A percentile compares a stretch with the other conserved stretches of the same genome.
Evolutionary conservation across 2,329 filamentous ascomycete species (phyloP).

Genomic region (Fusarium sulawesiense): DNA sequence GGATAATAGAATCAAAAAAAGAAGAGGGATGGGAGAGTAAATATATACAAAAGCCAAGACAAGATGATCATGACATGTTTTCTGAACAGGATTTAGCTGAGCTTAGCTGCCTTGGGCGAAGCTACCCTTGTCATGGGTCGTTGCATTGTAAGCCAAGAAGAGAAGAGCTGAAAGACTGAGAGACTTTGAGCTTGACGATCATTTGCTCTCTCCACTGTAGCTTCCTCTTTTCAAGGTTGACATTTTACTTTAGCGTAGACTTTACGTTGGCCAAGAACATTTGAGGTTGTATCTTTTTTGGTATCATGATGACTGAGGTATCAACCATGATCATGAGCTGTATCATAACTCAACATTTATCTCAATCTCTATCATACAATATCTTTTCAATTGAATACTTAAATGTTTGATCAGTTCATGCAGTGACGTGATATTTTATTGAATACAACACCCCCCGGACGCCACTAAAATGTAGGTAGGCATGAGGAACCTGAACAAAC

Average conservation of each 20-base stretch:
- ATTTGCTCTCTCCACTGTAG: not conserved
- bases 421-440: conserved; percentile 30
- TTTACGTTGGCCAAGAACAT: conserved; percentile 14
- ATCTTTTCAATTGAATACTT: not conserved
- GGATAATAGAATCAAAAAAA: not conserved
- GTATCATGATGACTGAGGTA: conserved; percentile 15
- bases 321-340: not conserved
- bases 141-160: conserved; percentile 25
- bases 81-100: conserved; percentile 21
- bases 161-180: conserved; percentile 19
- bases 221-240: conserved; percentile 13
- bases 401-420: not conserved
- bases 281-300: not conserved
- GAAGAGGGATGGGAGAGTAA: conserved; percentile 7
- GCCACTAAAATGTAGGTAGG: conserved; percentile 10
- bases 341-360: too few species aligned
- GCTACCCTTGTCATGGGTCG: conserved; percentile 2
- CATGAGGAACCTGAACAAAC: conserved; percentile 3
- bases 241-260: not conserved
- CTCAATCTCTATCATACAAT: not conserved
- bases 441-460: conserved; percentile 30
- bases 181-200: conserved; percentile 28
- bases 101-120: not conserved
- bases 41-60: conserved; percentile 27
- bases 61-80: conserved; percentile 29